Evolutionary conservation across 176 grass and related monocot species (phyloP).

Genomic region (Oryza glaberrima): DNA sequence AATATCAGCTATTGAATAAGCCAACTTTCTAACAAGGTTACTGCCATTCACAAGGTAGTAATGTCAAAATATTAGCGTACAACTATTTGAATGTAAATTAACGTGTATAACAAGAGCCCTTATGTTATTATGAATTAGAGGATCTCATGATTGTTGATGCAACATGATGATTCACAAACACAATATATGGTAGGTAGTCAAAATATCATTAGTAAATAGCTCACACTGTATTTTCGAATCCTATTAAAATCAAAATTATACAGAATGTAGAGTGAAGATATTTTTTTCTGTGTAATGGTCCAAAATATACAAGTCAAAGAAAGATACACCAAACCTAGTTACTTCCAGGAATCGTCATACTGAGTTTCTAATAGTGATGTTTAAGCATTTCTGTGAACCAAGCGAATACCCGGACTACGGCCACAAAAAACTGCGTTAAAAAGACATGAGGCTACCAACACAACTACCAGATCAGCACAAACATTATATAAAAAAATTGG

Average conservation of each 20-base stretch:
- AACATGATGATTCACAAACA: neutral
- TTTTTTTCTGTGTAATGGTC: neutral
- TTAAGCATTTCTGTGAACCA: neutral
- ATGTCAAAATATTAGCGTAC: neutral
- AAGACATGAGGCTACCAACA: conserved; percentile 10
- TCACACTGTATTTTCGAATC: conserved; percentile 7
- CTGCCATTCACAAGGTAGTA: neutral
- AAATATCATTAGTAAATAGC: conserved; percentile 11
- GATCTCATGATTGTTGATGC: neutral
- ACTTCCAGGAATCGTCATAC: neutral
- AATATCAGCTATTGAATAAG: conserved; percentile 29
- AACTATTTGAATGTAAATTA: neutral
- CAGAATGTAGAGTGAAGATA: neutral
- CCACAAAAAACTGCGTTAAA: neutral
- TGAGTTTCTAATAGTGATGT: neutral
- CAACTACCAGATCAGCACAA: neutral
- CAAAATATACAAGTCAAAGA: neutral
- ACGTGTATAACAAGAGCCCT: neutral
- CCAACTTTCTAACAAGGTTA: neutral
- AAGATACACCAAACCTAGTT: neutral
- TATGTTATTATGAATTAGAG: neutral
- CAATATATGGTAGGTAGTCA: neutral
- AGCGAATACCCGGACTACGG: neutral
- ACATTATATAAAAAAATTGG: neutral
- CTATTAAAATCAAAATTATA: conserved; percentile 7